phyloP scores from a whole-genome alignment of 192 early-diverging fungal species.

The Backusella tarrabulga region DNA sequence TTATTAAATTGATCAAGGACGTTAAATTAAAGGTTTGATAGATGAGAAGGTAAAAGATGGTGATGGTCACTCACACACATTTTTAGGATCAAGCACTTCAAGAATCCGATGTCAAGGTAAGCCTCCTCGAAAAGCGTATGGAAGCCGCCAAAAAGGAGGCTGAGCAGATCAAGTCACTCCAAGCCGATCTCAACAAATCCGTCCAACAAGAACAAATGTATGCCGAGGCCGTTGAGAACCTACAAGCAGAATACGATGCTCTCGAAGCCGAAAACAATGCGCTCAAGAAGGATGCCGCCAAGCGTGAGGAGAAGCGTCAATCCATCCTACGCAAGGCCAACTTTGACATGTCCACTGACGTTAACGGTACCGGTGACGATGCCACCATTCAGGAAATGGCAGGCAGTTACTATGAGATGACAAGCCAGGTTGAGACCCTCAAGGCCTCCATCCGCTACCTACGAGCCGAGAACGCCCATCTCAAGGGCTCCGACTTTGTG shows the following conservation, averaged over 20 bases:
- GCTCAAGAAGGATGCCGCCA: conserved; percentile 40
- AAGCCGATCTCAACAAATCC: conserved; percentile 55
- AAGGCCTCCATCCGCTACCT: conserved; percentile 74
- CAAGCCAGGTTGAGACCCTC: conserved; percentile 63
- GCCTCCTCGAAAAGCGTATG: conserved; percentile 79
- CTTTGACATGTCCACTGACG: conserved; percentile 11
- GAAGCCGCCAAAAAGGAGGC: conserved; percentile 66
- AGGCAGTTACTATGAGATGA: conserved; percentile 19
- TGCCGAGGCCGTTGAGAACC: conserved; percentile 66
- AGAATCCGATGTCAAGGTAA: conserved; percentile 72
- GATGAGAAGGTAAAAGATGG: no score
- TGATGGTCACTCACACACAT: conserved; percentile 50
- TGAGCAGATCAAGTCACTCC: conserved; percentile 59
- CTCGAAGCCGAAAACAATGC: conserved; percentile 67
- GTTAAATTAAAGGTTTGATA: conserved; percentile 64
- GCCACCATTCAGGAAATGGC: conserved; percentile 7
- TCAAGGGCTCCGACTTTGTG: conserved; percentile 64
- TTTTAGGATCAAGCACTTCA: conserved; percentile 73
- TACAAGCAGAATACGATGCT: conserved; percentile 68
- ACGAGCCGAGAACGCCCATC: conserved; percentile 79
- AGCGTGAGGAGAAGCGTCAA: conserved; percentile 20
- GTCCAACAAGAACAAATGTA: conserved; percentile 65
- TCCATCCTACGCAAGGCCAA: conserved; percentile 9
- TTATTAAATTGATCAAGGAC: conserved; percentile 75
- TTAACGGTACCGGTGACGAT: neutral